A percentile compares a stretch with the other conserved stretches of the same genome.
These are phyloP conservation scores for Diaporthe ilicicola DNA, from an alignment of 2,329 filamentous ascomycete species.

Conservation along the genomic window DNA sequence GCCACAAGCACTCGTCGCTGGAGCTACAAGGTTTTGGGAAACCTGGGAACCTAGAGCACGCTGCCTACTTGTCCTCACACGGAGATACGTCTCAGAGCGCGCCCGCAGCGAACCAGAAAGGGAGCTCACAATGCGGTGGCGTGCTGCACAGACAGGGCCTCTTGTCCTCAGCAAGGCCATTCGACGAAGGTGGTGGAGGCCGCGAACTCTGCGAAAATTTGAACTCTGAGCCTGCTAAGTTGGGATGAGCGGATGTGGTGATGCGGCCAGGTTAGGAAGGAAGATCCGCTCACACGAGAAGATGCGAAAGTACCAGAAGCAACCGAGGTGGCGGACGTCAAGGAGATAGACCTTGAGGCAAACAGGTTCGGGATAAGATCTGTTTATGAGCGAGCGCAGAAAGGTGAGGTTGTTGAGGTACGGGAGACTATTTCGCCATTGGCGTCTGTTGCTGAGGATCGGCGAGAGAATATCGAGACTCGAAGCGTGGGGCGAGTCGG, in stretches of 20 bases:
- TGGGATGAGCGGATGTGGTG: slow-evolving; percentile 5
- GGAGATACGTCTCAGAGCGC: background rate
- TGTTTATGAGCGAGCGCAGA: background rate
- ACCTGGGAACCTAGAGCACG: background rate
- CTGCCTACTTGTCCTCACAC: background rate
- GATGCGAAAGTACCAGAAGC: background rate
- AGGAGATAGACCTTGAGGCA: background rate
- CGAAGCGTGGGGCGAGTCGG: background rate
- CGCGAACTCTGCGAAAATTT: background rate
- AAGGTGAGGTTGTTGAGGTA: background rate
- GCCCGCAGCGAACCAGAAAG: background rate
- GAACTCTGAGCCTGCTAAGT: slow-evolving; percentile 1
- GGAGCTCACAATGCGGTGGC: background rate
- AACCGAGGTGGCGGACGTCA: background rate
- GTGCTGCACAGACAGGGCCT: background rate
- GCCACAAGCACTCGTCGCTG: background rate
- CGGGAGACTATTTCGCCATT: background rate
- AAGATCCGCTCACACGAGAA: background rate
- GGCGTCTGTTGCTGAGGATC: background rate
- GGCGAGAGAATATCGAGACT: background rate
- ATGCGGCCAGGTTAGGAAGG: background rate
- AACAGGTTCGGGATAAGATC: background rate
- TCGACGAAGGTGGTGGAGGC: background rate
- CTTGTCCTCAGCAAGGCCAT: background rate
- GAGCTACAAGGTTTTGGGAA: background rate